Base-by-base conservation (phyloP, 2,329 filamentous ascomycete genomes). In the Emergomyces orientalis region DNA sequence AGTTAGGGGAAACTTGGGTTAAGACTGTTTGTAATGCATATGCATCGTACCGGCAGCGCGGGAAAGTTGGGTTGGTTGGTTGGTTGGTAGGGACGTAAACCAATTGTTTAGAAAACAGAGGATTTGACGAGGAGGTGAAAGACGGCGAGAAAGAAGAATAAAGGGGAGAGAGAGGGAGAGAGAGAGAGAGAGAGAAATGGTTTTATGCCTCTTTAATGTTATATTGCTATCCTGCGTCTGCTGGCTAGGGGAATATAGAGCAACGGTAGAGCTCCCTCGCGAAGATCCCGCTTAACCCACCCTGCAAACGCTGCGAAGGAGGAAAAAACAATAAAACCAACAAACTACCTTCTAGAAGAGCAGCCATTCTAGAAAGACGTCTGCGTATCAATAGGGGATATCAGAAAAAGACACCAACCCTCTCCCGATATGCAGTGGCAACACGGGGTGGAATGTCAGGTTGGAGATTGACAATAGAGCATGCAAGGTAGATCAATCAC, bases 401-500 rank as follows among this genome's bases (percentile, higher is more conserved):
- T 11, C 49, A 52, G 25, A 27, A 30, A 1, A 25, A 27, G 17
- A 47, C 3, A 47, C 7, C 22, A 47, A 47, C 19, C 19, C 19
- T 19, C 6, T n/a, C 19, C 2, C 34, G 3, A 3, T 2, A 1
- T n/a, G 19, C 19, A n/a, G 43, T n/a, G 2, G 22, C 22, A 47
- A 47, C 22, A 47, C 22, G 22, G 43, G 30, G 1, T n/a, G n/a
- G n/a, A n/a, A n/a, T n/a, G n/a, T n/a, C n/a, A n/a, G n/a, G n/a
- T n/a, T n/a, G n/a, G n/a, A n/a, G n/a, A n/a, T 34, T 34, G 51
- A 55, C 51, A 54, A 55, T 55, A 17, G 56, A 30, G 17, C 8
- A 43, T 45, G 39, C 22, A 59, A 13, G 1, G 56, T 22, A 59
- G 56, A 59, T 59, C 39, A 59, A n/a, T n/a, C n/a, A n/a, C n/a